Evolutionary conservation across 2,329 filamentous ascomycete species (phyloP).

Genomic region (Didymosphaeria variabile): DNA sequence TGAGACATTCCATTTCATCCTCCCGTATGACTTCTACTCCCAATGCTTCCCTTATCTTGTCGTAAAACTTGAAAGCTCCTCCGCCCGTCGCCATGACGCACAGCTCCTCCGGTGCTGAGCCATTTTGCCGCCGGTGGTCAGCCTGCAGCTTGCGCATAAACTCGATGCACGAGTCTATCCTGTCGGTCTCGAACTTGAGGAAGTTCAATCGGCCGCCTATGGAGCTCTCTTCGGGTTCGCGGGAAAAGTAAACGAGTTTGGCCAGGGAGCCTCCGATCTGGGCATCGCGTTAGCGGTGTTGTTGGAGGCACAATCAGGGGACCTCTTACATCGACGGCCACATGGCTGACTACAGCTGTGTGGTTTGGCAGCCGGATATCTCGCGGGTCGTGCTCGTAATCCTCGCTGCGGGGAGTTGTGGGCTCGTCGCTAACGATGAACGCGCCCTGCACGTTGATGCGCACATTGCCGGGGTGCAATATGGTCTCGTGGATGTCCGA

Average conservation of each 20-base stretch:
- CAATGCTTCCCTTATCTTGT: constrained; percentile 82
- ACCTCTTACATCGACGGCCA: constrained; percentile 85
- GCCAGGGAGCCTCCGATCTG: constrained; percentile 95
- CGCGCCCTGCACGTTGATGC: constrained; percentile 95
- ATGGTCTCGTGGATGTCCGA: constrained; percentile 62
- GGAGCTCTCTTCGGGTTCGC: constrained; percentile 80
- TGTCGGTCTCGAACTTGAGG: constrained; percentile 93
- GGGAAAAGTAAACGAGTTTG: constrained; percentile 97
- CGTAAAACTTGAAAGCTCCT: constrained; percentile 96
- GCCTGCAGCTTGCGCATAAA: constrained; percentile 88
- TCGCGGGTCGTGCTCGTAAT: constrained; percentile 77
- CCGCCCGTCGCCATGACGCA: constrained; percentile 96
- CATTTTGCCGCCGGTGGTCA: constrained; percentile 80
- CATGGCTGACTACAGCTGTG: constrained; percentile 92
- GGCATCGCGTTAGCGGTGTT: constrained; percentile 26
- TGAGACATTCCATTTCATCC: constrained; percentile 98
- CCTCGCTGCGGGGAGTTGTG: constrained; percentile 59
- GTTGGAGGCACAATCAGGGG: neutral
- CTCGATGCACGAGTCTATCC: constrained; percentile 90
- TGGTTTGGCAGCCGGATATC: constrained; percentile 98
- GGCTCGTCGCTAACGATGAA: constrained; percentile 88
- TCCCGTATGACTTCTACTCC: constrained; percentile 89
- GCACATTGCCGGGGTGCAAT: constrained; percentile 72
- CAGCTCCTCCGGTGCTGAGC: constrained; percentile 73
- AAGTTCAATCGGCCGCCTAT: constrained; percentile 93